Evolutionary conservation across 1,284 basidiomycete genomes (phyloP), one percentile per base, ranked within the genome.

Genomic region (Exobasidium cylindrosporum): DNA sequence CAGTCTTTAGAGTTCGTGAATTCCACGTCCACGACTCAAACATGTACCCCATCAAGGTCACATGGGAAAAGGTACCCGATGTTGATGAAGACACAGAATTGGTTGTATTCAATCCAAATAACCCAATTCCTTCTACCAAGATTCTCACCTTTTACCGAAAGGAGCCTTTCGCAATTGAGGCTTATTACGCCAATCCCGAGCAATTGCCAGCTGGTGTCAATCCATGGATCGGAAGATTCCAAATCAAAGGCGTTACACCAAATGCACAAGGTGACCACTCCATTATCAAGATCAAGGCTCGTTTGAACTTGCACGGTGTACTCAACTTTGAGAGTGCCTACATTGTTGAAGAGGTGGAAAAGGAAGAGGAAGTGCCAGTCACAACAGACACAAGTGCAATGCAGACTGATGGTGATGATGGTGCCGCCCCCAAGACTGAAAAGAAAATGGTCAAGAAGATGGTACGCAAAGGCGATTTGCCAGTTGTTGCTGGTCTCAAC

Each of bases 61-160:
- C 77, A 47, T 79, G 77, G 77, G 69, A 76, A 63, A 74, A 74
- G 62, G 69, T 76, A 29, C 66, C 75, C 54, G 77, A 78, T 56
- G 74, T 77, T 11, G 77, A 79, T 59, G 77, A 79, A 64, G 77
- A 79, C 65, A 79, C 73, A 47, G 74, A 79, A 68, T 71, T 79
- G 6, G 73, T 76, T 44, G 76, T 78, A 54, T 79, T 79, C 74
- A 65, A 71, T 64, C 72, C 70, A 58, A 79, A 78, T 72, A 79
- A 79, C 71, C 77, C 77, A 30, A 74, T 78, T 59, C 77, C 77
- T 35, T 79, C 77, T 28, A 79, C 77, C 67, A 79, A 79, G 72
- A 77, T 79, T 58, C 70, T 79, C 49, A 79, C 77, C 35, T 79
- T 79, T 71, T 79, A 79, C 73, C 74, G 77, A 65, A 79, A 79